These are phyloP conservation scores for Sarocladium oryzae DNA, from an alignment of 2,329 filamentous ascomycete genomes.

Conservation along the genomic window DNA sequence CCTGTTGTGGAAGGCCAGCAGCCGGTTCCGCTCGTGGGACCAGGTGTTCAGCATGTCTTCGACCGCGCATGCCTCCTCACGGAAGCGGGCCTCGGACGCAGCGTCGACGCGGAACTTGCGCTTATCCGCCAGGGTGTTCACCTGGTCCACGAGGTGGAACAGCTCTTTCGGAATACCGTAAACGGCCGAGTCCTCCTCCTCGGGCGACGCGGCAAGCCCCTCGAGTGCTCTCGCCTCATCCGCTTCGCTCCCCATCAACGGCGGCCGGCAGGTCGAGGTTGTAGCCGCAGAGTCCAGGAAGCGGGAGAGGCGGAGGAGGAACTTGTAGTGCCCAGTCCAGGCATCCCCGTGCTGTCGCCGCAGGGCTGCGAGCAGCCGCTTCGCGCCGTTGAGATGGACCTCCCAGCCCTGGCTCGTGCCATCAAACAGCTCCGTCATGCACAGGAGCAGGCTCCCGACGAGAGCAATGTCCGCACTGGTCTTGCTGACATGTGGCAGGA, in stretches of 20 bases:
- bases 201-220: constrained; percentile 18
- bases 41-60: constrained; percentile 31
- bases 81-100: constrained; percentile 23
- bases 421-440: constrained; percentile 36
- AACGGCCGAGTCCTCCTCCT: constrained; percentile 26
- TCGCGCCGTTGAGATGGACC: constrained; percentile 35
- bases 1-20: not conserved
- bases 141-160: constrained; percentile 26
- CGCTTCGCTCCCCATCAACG: constrained; percentile 26
- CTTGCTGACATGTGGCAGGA: constrained; percentile 27
- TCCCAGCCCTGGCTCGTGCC: constrained; percentile 35
- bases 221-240: constrained; percentile 20
- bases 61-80: constrained; percentile 22
- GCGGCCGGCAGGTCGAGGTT: constrained; percentile 26
- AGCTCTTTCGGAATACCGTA: constrained; percentile 30
- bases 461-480: constrained; percentile 29
- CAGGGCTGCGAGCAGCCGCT: constrained; percentile 27
- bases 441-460: constrained; percentile 32
- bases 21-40: constrained; percentile 20
- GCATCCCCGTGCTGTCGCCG: constrained; percentile 24
- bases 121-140: constrained; percentile 27
- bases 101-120: constrained; percentile 24
- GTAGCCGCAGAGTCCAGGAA: constrained; percentile 29
- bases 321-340: constrained; percentile 31
- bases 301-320: constrained; percentile 25